Base-by-base conservation (phyloP, 2,329 filamentous ascomycete genomes). In the Cladophialophora yegresii region DNA sequence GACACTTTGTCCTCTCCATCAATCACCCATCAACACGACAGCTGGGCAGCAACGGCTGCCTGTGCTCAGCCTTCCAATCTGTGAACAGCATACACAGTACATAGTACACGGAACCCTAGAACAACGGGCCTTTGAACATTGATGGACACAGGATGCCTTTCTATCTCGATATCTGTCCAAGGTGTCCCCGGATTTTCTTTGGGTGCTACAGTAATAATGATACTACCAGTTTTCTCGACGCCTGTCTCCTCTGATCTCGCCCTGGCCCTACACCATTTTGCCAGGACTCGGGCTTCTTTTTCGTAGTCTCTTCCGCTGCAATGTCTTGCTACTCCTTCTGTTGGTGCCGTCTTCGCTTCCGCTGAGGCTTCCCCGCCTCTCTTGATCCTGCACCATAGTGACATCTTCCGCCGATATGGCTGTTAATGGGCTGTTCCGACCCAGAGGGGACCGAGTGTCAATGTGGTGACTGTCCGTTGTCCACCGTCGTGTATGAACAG, bases 391-490 rank as follows among this genome's bases (percentile, higher is more conserved):
- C 20, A 61, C 8, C 40, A 23, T 49, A 5, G 51, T 36, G 12
- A 65, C 12, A 36, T 65, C 58, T 22, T 63, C 64, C 20, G 57
- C 36, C 16, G 54, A 33, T n/a, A 58, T 40, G 22, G 64, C 68
- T 32, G 57, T 67, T 58, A 70, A 13, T 8, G 68, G 68, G 61
- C 63, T 70, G 28, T 62, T 60, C 22, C 68, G 54, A 20, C 67
- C 68, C 32, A 70, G 54, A 28, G 68, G 65, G 45, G 67, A 69
- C 13, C 67, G 56, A 28, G 59, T 60, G 28, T 64, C 57, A 16
- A 51, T 6, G 9, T 58, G 49, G 13, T 26, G 36, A 7, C 43
- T 56, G 20, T 56, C 62, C 3, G 22, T 50, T 12, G 53, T n/a
- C 28, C 36, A 47, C 36, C 55, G 64, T 54, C 56, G 58, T 7